These are phyloP conservation scores for Mrakia frigida DNA, from an alignment of 768 basidiomycete species.

Conservation along the genomic window DNA sequence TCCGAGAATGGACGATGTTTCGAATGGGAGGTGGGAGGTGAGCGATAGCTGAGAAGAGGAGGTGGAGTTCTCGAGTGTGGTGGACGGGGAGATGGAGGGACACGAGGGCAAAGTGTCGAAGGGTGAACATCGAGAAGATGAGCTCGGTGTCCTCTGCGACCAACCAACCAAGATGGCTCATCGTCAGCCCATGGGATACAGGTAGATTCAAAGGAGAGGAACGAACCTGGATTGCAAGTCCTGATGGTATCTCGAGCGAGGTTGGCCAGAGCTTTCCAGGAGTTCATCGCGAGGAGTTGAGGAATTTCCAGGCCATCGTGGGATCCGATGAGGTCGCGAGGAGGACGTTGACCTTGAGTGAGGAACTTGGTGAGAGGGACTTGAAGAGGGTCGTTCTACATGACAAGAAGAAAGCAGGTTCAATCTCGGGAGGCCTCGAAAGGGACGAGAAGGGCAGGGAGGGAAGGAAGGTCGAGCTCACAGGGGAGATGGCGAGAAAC, in stretches of 20 bases:
- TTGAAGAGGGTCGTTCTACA: conserved; percentile 14
- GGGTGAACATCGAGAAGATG: conserved; percentile 28
- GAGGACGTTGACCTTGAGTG: conserved; percentile 4
- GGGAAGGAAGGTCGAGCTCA: background rate
- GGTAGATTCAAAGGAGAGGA: too few species aligned
- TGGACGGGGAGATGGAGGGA: conserved; percentile 23
- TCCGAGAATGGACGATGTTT: background rate
- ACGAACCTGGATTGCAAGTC: background rate
- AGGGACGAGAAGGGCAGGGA: too few species aligned
- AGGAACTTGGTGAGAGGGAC: conserved; percentile 18
- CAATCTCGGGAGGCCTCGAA: background rate
- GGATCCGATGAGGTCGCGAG: background rate
- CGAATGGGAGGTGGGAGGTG: conserved; percentile 12
- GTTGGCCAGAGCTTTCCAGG: conserved; percentile 26
- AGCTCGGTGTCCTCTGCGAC: conserved; percentile 11
- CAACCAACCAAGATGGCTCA: too few species aligned
- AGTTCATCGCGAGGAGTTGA: conserved; percentile 18
- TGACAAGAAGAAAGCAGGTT: background rate
- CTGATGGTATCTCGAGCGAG: conserved; percentile 24
- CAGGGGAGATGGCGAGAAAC: conserved; percentile 15
- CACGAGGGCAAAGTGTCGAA: conserved; percentile 26
- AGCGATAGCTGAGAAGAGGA: conserved; percentile 11
- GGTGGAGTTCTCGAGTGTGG: conserved; percentile 27
- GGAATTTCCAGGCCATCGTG: conserved; percentile 12
- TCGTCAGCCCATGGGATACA: too few species aligned